A percentile compares a stretch with the other conserved stretches of the same genome.
phyloP scores from a whole-genome alignment of 2,329 filamentous ascomycete genomes.

The Ceratocystis destructans region DNA sequence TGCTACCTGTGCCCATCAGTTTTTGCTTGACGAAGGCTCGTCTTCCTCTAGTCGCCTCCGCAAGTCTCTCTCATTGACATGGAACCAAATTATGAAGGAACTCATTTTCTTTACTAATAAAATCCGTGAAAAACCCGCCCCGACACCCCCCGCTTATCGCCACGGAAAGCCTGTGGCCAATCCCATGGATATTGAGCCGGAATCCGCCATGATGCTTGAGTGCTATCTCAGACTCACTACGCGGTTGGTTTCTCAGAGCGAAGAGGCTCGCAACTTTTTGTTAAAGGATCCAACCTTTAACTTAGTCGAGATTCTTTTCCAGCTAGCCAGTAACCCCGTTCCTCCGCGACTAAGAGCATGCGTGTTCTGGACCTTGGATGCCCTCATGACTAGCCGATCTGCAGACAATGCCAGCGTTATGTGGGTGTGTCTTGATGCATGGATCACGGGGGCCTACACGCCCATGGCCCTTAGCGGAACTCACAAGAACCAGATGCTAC shows the following conservation, averaged over 20 bases:
- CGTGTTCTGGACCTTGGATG: conserved; percentile 64
- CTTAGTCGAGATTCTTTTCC: conserved; percentile 60
- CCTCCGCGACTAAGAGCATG: conserved; percentile 67
- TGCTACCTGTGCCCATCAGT: conserved; percentile 73
- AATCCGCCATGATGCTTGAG: conserved; percentile 92
- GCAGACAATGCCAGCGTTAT: conserved; percentile 53
- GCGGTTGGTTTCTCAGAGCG: conserved; percentile 64
- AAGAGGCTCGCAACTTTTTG: conserved; percentile 58
- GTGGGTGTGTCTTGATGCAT: conserved; percentile 70
- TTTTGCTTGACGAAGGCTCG: conserved; percentile 68
- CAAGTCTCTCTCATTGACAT: conserved; percentile 73
- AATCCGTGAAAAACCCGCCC: conserved; percentile 56
- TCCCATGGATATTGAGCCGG: conserved; percentile 68
- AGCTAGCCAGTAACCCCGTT: conserved; percentile 63
- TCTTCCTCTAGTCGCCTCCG: conserved; percentile 63
- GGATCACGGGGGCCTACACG: conserved; percentile 51
- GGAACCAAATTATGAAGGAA: conserved; percentile 85
- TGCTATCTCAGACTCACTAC: conserved; percentile 81
- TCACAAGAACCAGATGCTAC: conserved; percentile 20
- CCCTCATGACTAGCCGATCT: conserved; percentile 62
- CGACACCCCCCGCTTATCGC: conserved; percentile 33
- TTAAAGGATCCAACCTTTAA: conserved; percentile 51
- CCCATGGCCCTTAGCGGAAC: conserved; percentile 19
- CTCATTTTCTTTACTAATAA: conserved; percentile 70
- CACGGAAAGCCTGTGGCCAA: conserved; percentile 48